Percentiles rank a stretch among this genome's conserved stretches.
Conservation (phyloP, 1,284 basidiomycete genomes). For the Puccinia triticina region DNA sequence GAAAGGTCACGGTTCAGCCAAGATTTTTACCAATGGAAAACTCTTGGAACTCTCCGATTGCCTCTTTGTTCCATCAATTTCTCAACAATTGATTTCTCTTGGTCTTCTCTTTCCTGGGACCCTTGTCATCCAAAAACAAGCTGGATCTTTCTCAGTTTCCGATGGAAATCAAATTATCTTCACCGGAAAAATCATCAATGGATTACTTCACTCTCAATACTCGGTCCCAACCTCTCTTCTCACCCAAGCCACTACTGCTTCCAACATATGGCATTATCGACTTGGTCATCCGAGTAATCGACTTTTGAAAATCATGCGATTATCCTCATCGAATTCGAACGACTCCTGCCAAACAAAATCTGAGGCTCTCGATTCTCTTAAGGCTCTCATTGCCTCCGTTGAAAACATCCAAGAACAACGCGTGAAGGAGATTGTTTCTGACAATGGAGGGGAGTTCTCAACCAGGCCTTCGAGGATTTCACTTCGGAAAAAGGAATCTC, state of each 20-base stretch:
- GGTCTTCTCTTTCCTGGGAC: background rate
- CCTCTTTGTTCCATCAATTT: background rate
- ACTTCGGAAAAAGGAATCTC: conserved; percentile 58
- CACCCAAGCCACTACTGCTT: no score
- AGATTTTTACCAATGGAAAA: background rate
- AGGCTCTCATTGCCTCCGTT: background rate
- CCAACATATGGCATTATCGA: background rate
- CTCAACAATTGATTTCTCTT: background rate
- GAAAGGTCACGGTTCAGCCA: background rate
- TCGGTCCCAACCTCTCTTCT: background rate
- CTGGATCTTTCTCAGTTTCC: background rate
- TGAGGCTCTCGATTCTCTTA: background rate
- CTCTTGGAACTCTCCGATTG: background rate
- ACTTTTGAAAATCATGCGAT: background rate
- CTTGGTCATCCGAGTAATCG: background rate
- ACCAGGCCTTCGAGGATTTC: conserved; percentile 56
- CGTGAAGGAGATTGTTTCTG: conserved; percentile 39
- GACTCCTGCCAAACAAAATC: background rate
- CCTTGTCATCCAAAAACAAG: background rate
- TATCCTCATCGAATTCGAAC: background rate
- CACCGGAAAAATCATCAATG: background rate
- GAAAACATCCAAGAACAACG: background rate
- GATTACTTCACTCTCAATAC: background rate
- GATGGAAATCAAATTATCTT: background rate
- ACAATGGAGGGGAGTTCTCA: conserved; percentile 60